A percentile compares a stretch with the other conserved stretches of the same genome.
These are phyloP conservation scores for Fraxinus nigra DNA, from an alignment of 305 asterid genomes.

Conservation along the genomic window DNA sequence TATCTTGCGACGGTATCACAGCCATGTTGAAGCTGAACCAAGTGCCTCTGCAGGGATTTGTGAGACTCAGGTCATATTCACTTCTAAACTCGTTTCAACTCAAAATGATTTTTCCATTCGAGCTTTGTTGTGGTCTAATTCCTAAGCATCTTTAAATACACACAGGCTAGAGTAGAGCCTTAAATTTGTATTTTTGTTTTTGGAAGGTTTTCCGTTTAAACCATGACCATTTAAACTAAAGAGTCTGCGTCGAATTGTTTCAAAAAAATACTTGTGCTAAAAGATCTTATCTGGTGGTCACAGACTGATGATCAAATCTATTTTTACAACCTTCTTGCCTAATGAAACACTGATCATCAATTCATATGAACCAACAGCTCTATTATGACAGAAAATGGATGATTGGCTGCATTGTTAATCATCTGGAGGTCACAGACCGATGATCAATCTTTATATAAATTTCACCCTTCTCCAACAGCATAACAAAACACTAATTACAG, in stretches of 20 bases:
- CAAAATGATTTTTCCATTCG: neutral
- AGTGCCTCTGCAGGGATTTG: constrained; percentile 27
- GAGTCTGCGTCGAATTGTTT: neutral
- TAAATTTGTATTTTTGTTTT: neutral
- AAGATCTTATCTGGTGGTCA: neutral
- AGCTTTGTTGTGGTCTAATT: neutral
- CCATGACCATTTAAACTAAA: neutral
- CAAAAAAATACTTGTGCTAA: neutral
- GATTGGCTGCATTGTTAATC: neutral
- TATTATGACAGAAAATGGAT: neutral
- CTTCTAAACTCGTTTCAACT: neutral
- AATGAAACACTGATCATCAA: neutral
- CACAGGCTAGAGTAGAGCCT: neutral
- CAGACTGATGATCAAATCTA: neutral
- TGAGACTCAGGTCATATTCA: constrained; percentile 28
- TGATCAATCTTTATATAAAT: neutral
- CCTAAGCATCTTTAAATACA: neutral
- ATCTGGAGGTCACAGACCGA: neutral
- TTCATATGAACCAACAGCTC: neutral
- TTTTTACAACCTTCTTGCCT: neutral
- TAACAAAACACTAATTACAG: neutral
- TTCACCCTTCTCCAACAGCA: neutral
- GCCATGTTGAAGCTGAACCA: constrained; percentile 24
- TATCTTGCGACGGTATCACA: constrained; percentile 38
- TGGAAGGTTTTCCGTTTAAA: neutral